Evolutionary conservation across 257 asterid species (phyloP), one percentile per base, ranked within the genome.

Genomic region (Penstemon davidsonii): DNA sequence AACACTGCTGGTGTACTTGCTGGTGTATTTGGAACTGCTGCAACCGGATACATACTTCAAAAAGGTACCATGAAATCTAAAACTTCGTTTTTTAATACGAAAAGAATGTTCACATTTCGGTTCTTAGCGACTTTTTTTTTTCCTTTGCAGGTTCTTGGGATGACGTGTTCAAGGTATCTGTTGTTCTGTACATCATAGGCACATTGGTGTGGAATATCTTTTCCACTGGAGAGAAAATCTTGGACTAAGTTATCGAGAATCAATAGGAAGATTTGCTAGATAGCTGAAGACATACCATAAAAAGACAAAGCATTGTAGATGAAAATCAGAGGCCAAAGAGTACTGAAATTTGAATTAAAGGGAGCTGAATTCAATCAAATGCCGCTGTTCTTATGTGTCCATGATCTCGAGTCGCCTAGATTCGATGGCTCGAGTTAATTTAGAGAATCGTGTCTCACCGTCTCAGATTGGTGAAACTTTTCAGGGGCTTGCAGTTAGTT

Each of bases 1-100:
- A 93, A 90, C 69, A 90, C 98, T 5, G 98, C 97, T n/a, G 97
- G 98, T 68, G 96, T 92, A 56, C 86, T 90, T 62, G 98, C 98
- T 66, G 98, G 98, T 53, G 98, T 93, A 54, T 86, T 93, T 40
- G 98, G 98, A 65, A 93, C 98, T 42, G 97, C 95, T 65, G 94
- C 98, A 52, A 93, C 98, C 39, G 98, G 98, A 82, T 90, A 90
- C 84, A 88, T 93, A 66, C 96, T 93, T 77, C 97, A 93, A 69
- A 83, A 86, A 68, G 99, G 97, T 93, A 86, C 41, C 62, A 39
- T 25, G 41, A 25, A 51, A 63, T 52, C 55, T 62, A 46, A 3
- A 7, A 64, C 70, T 2, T 54, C 39, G 7, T 64, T 41, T 63
- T 67, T 19, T 12, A 25, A 1, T 25, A 42, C 38, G 7, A 11